Percentiles rank a stretch among this genome's conserved stretches.
Evolutionary conservation across 768 basidiomycete genomes (phyloP).

Genomic region (Jaapia argillacea): DNA sequence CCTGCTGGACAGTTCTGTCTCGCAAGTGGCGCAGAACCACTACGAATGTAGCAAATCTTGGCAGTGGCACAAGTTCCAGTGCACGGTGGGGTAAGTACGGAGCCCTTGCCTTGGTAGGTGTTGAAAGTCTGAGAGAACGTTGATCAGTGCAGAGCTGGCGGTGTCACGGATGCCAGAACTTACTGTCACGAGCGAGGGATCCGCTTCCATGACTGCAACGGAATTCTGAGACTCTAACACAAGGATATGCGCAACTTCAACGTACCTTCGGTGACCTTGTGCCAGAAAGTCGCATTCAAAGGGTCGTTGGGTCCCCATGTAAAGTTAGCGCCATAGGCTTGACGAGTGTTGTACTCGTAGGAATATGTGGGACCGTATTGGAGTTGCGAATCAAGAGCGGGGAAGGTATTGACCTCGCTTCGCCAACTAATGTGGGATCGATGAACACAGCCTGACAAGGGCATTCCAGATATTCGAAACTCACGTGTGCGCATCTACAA

Average conservation of each 20-base stretch:
- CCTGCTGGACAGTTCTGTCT: constrained; percentile 47
- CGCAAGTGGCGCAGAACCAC: constrained; percentile 57
- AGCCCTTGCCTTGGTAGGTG: constrained; percentile 62
- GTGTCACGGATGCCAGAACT: constrained; percentile 13
- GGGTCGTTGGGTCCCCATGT: constrained; percentile 57
- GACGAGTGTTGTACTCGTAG: constrained; percentile 61
- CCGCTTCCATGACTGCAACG: constrained; percentile 45
- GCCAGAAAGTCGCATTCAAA: constrained; percentile 80
- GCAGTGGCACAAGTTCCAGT: constrained; percentile 52
- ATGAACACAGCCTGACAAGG: neutral
- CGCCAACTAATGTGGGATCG: constrained; percentile 38
- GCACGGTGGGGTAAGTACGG: constrained; percentile 42
- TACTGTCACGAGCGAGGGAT: constrained; percentile 51
- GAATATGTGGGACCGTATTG: constrained; percentile 49
- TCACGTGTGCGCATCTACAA: constrained; percentile 71
- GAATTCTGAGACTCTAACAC: too few species aligned
- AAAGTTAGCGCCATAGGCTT: constrained; percentile 50
- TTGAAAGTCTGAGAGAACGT: constrained; percentile 42
- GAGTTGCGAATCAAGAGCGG: constrained; percentile 45
- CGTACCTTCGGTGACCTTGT: constrained; percentile 63
- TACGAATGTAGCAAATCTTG: constrained; percentile 70
- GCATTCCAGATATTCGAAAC: constrained; percentile 14
- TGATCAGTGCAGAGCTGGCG: neutral
- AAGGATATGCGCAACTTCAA: constrained; percentile 2
- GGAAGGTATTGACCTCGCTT: constrained; percentile 49